These are phyloP conservation scores for Neonectria sp. DNA, from an alignment of 2,329 filamentous ascomycete species.

Conservation along the genomic window DNA sequence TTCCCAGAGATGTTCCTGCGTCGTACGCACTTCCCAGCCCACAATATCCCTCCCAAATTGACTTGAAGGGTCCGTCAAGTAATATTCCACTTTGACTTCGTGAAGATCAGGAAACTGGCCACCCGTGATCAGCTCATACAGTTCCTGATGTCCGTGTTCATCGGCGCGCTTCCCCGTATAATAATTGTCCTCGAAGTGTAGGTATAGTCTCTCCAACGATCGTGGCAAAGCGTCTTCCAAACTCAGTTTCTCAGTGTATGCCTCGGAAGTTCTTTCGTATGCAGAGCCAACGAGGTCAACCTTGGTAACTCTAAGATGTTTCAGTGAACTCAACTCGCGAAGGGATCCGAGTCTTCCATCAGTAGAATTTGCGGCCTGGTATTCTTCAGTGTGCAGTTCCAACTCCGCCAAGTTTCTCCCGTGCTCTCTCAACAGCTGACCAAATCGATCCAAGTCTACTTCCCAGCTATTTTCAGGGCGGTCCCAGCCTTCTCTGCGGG, in stretches of 20 bases:
- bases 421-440: neutral
- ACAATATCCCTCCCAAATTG: conserved; percentile 5
- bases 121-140: neutral
- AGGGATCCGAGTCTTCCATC: conserved; percentile 23
- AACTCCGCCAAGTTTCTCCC: conserved; percentile 11
- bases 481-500: neutral
- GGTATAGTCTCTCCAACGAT: conserved; percentile 22
- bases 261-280: neutral
- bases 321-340: conserved; percentile 1
- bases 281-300: neutral
- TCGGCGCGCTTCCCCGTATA: neutral
- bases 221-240: conserved; percentile 8
- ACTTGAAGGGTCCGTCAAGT: neutral
- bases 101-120: conserved; percentile 6
- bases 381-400: neutral
- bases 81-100: conserved; percentile 21
- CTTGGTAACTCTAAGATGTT: conserved; percentile 6
- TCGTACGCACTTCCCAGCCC: conserved; percentile 2
- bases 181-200: neutral
- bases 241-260: neutral
- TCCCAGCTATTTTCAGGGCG: neutral
- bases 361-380: fast-evolving
- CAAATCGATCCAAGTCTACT: conserved; percentile 1
- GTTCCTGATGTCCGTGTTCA: neutral
- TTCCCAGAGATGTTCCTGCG: neutral